A percentile compares a stretch with the other conserved stretches of the same genome.
These are phyloP conservation scores for Fusarium compactum DNA, from an alignment of 2,329 filamentous ascomycete genomes.

Conservation along the genomic window DNA sequence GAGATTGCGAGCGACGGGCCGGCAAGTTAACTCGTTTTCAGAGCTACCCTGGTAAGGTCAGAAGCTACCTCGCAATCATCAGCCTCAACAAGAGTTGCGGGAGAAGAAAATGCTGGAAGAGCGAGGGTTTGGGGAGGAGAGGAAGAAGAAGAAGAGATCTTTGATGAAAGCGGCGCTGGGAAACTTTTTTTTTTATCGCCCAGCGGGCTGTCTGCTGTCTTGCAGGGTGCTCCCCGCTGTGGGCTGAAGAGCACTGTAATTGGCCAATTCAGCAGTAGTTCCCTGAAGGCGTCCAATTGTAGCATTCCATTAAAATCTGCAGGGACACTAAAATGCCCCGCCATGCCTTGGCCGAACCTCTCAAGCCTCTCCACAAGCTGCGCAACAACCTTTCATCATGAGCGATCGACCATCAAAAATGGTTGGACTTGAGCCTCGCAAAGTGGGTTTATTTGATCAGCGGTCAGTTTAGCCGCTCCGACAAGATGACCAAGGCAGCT, in stretches of 20 bases:
- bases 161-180: conserved; percentile 39
- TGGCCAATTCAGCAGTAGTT: conserved; percentile 43
- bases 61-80: conserved; percentile 56
- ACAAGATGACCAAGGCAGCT: conserved; percentile 13
- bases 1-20: conserved; percentile 51
- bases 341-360: conserved; percentile 44
- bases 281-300: conserved; percentile 37
- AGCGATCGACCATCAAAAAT: conserved; percentile 32
- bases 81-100: conserved; percentile 48
- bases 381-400: conserved; percentile 41
- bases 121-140: conserved; percentile 43
- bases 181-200: conserved; percentile 48
- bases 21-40: conserved; percentile 55
- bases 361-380: conserved; percentile 44
- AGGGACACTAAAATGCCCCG: conserved; percentile 46
- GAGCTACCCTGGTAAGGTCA: conserved; percentile 54
- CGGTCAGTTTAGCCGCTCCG: conserved; percentile 43
- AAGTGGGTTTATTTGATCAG: conserved; percentile 42
- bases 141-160: conserved; percentile 33
- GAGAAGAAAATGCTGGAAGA: conserved; percentile 35
- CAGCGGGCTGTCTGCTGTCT: conserved; percentile 25
- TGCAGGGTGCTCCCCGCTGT: conserved; percentile 37
- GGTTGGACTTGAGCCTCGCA: conserved; percentile 34
- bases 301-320: conserved; percentile 36
- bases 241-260: conserved; percentile 22